phyloP scores from a whole-genome alignment of 805 yeast genomes.

The Yarrowia hollandica region DNA sequence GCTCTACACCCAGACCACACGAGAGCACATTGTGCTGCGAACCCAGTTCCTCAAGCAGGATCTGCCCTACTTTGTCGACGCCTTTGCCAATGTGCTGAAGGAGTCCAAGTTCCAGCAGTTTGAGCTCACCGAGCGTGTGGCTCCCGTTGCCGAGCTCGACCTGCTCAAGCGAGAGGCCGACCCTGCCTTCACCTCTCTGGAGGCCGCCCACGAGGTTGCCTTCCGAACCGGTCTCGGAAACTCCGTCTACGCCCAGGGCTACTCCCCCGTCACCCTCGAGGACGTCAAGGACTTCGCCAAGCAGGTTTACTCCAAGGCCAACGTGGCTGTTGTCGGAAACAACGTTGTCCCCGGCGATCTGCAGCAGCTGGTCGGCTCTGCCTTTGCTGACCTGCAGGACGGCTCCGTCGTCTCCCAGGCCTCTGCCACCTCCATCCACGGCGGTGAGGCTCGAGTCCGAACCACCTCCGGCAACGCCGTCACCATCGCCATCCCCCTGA shows the following conservation, averaged over 20 bases:
- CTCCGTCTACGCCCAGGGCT: slow-evolving; percentile 73
- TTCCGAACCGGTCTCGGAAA: slow-evolving; percentile 88
- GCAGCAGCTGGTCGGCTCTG: slow-evolving; percentile 54
- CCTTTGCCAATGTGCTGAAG: slow-evolving; percentile 67
- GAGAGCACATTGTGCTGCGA: slow-evolving; percentile 79
- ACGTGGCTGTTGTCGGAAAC: slow-evolving; percentile 67
- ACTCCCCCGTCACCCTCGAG: slow-evolving; percentile 55
- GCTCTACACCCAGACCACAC: slow-evolving; percentile 65
- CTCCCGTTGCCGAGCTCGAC: slow-evolving; percentile 75
- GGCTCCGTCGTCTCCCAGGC: slow-evolving; percentile 53
- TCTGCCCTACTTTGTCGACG: slow-evolving; percentile 88
- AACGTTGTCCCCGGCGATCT: slow-evolving; percentile 77
- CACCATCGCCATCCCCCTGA: slow-evolving; percentile 76
- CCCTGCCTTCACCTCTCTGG: slow-evolving; percentile 64
- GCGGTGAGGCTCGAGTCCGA: slow-evolving; percentile 67
- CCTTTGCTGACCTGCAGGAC: slow-evolving; percentile 60
- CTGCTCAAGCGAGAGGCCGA: slow-evolving; percentile 46
- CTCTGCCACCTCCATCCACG: slow-evolving; percentile 49
- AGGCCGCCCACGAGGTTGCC: slow-evolving; percentile 73
- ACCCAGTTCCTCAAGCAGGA: slow-evolving; percentile 83
- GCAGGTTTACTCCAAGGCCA: slow-evolving; percentile 65
- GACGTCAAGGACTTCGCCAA: slow-evolving; percentile 68
- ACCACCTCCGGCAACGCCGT: slow-evolving; percentile 66
- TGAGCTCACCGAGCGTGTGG: slow-evolving; percentile 78
- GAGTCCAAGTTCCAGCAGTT: slow-evolving; percentile 76